These are phyloP conservation scores for Aquilaria yunnanensis DNA, from an alignment of 345 rosid species.

Conservation along the genomic window DNA sequence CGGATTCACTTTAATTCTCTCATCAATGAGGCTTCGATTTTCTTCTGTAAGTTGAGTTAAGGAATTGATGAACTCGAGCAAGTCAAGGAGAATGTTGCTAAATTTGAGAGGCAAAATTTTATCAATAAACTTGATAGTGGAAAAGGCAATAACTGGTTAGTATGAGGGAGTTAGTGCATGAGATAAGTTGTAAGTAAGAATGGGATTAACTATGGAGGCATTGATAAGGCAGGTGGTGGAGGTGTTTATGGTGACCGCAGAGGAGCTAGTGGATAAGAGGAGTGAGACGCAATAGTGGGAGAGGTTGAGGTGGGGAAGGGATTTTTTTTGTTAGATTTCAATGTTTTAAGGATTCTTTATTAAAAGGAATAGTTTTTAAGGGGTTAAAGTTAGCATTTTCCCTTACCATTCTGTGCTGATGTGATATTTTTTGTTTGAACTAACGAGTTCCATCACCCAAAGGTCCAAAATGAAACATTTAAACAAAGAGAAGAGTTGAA, in stretches of 20 bases:
- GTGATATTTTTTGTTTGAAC: too few relatives aligned
- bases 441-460: too few relatives aligned
- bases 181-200: conserved; percentile 38
- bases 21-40: conserved; percentile 1
- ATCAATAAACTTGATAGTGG: conserved; percentile 39
- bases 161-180: conserved; percentile 40
- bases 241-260: conserved; percentile 7
- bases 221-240: conserved; percentile 31
- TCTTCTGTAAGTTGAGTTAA: conserved; percentile 8
- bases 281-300: too few relatives aligned
- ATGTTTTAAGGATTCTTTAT: too few relatives aligned
- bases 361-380: too few relatives aligned
- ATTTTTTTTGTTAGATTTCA: too few relatives aligned
- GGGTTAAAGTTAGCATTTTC: too few relatives aligned
- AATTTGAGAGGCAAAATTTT: conserved; percentile 33
- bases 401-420: too few relatives aligned
- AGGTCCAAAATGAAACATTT: too few relatives aligned
- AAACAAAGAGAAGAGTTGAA: too few relatives aligned
- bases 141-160: conserved; percentile 63
- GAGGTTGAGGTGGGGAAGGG: too few relatives aligned
- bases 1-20: conserved; percentile 33
- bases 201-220: conserved; percentile 32
- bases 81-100: conserved; percentile 52
- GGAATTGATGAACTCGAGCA: conserved; percentile 62
- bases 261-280: too few relatives aligned